Evolutionary conservation across 2,329 filamentous ascomycete species (phyloP).

Genomic region (Epichloe sibirici): DNA sequence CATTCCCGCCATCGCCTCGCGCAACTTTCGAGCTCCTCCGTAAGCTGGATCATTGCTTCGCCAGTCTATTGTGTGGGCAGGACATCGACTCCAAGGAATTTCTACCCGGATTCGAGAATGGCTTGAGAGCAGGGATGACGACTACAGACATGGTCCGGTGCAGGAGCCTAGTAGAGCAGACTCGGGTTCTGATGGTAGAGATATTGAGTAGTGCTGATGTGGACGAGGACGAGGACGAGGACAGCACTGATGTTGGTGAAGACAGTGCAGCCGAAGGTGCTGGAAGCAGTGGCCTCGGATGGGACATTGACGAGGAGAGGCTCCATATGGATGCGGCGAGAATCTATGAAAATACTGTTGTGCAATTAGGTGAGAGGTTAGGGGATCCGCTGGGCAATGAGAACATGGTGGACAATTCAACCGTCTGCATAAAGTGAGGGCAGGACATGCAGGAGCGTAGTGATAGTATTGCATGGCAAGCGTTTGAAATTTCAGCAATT

Average conservation of each 20-base stretch:
- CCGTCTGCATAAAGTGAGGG: not conserved
- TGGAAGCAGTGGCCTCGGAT: conserved; percentile 6
- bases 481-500: not conserved
- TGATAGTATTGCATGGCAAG: not conserved
- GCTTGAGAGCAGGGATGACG: conserved; percentile 53
- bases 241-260: conserved; percentile 5
- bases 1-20: conserved; percentile 51
- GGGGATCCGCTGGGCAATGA: conserved; percentile 26
- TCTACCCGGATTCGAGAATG: conserved; percentile 58
- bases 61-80: conserved; percentile 56
- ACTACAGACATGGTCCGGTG: conserved; percentile 79
- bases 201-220: conserved; percentile 38
- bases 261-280: conserved; percentile 21
- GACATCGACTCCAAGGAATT: conserved; percentile 52
- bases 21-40: conserved; percentile 57
- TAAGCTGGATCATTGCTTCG: conserved; percentile 77
- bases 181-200: conserved; percentile 57
- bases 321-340: conserved; percentile 58
- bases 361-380: conserved; percentile 58
- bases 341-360: conserved; percentile 70
- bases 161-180: conserved; percentile 67
- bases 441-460: not conserved
- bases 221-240: conserved; percentile 27
- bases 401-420: conserved; percentile 3
- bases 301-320: conserved; percentile 34